Percentiles rank a stretch among this genome's conserved stretches.
Conservation (phyloP, 2,329 filamentous ascomycete species). For the Cladosporium sphaerospermum region DNA sequence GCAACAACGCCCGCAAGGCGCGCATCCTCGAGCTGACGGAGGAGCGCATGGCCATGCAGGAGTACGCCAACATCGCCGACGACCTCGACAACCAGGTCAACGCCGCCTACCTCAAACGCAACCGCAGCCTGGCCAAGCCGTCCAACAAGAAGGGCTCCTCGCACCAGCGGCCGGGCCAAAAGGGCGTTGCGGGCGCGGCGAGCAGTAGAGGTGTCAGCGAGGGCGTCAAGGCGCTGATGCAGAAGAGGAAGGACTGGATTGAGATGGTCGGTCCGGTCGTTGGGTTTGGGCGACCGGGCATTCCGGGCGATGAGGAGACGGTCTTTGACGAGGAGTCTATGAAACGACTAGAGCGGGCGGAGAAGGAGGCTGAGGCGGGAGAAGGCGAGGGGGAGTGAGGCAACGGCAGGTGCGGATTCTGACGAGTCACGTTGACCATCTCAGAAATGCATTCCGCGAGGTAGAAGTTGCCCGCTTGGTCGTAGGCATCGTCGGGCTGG, state of each 20-base stretch:
- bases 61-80: conserved; percentile 94
- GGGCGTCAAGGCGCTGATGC: conserved; percentile 85
- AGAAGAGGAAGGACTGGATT: conserved; percentile 81
- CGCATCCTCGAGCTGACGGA: conserved; percentile 80
- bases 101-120: conserved; percentile 90
- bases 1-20: conserved; percentile 86
- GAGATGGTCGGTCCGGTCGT: conserved; percentile 88
- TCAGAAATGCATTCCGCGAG: too few species aligned
- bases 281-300: conserved; percentile 69
- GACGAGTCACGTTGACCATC: too few species aligned
- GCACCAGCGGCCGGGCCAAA: conserved; percentile 46
- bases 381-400: conserved; percentile 25
- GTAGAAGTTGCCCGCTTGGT: too few species aligned
- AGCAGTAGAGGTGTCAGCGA: conserved; percentile 79
- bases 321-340: conserved; percentile 72
- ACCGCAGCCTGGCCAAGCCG: conserved; percentile 85
- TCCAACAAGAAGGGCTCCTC: conserved; percentile 71
- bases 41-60: conserved; percentile 91
- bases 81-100: conserved; percentile 94
- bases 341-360: conserved; percentile 65
- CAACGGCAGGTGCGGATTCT: too few species aligned
- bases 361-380: conserved; percentile 72
- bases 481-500: too few species aligned
- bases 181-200: conserved; percentile 63
- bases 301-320: conserved; percentile 66